These are phyloP conservation scores for Platanus orientalis DNA, from an alignment of 164 flowering plant genomes.

Conservation along the genomic window DNA sequence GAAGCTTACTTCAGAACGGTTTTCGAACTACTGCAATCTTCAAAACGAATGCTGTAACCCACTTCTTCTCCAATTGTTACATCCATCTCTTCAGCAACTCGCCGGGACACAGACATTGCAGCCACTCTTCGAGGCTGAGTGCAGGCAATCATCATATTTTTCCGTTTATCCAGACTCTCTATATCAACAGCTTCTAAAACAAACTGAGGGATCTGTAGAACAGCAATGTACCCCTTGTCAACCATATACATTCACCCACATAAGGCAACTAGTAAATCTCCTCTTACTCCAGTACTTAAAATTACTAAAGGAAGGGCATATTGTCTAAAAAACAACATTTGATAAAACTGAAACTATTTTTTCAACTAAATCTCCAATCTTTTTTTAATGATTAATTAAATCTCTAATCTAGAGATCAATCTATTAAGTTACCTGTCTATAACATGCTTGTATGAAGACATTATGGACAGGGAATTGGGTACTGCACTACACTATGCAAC, in stretches of 20 bases:
- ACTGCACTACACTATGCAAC: too few species aligned
- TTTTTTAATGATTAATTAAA: too few species aligned
- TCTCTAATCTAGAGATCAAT: too few species aligned
- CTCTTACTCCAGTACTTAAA: neutral
- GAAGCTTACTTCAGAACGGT: slow-evolving; percentile 77
- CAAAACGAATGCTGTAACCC: slow-evolving; percentile 98
- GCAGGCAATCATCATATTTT: slow-evolving; percentile 80
- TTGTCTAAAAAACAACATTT: too few species aligned
- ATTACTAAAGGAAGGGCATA: too few species aligned
- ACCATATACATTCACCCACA: neutral
- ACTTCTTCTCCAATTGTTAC: slow-evolving; percentile 98
- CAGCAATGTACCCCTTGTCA: neutral
- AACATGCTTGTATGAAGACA: too few species aligned
- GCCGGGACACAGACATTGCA: slow-evolving; percentile 98
- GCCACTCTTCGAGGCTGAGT: slow-evolving; percentile 99
- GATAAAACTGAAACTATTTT: too few species aligned
- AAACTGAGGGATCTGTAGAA: slow-evolving; percentile 88
- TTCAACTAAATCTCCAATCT: too few species aligned
- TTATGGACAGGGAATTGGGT: too few species aligned
- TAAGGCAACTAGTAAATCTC: neutral
- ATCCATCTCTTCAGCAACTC: slow-evolving; percentile 99
- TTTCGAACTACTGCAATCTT: slow-evolving; percentile 79
- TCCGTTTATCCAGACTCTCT: slow-evolving; percentile 51
- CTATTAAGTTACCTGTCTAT: too few species aligned
- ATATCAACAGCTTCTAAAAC: slow-evolving; percentile 66